These are phyloP conservation scores for Verticillium longisporum DNA, from an alignment of 2,329 filamentous ascomycete genomes.

Conservation along the genomic window DNA sequence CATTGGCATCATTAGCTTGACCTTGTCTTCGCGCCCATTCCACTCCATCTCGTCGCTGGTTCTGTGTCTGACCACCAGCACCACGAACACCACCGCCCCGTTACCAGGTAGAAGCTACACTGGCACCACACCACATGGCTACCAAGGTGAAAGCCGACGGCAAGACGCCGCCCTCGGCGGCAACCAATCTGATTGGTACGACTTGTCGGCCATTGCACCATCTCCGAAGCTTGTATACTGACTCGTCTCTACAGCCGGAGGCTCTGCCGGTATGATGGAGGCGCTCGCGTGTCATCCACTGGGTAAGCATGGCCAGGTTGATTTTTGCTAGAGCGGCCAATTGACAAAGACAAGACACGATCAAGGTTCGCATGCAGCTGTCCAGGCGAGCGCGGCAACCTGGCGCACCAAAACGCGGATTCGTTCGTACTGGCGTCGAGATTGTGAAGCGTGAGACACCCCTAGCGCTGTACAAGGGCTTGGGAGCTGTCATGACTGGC, in stretches of 20 bases:
- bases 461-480: conserved; percentile 90
- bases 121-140: conserved; percentile 23
- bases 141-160: conserved; percentile 38
- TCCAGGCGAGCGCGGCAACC: conserved; percentile 77
- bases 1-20: not conserved
- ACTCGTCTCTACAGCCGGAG: conserved; percentile 62
- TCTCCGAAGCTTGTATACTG: not conserved
- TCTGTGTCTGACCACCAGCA: not conserved
- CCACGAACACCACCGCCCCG: not conserved
- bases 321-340: conserved; percentile 3
- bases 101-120: not conserved
- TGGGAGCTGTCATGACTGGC: conserved; percentile 92
- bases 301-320: conserved; percentile 44
- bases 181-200: conserved; percentile 85
- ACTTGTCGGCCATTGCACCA: conserved; percentile 1
- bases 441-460: conserved; percentile 89
- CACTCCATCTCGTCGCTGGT: no score
- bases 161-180: conserved; percentile 77
- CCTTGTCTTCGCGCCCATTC: not conserved
- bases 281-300: conserved; percentile 92
- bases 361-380: conserved; percentile 99
- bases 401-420: conserved; percentile 80
- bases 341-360: conserved; percentile 58
- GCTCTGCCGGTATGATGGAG: conserved; percentile 99
- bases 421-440: conserved; percentile 75